Conservation (phyloP, 768 basidiomycete genomes). For the Termitomyces sp. region DNA sequence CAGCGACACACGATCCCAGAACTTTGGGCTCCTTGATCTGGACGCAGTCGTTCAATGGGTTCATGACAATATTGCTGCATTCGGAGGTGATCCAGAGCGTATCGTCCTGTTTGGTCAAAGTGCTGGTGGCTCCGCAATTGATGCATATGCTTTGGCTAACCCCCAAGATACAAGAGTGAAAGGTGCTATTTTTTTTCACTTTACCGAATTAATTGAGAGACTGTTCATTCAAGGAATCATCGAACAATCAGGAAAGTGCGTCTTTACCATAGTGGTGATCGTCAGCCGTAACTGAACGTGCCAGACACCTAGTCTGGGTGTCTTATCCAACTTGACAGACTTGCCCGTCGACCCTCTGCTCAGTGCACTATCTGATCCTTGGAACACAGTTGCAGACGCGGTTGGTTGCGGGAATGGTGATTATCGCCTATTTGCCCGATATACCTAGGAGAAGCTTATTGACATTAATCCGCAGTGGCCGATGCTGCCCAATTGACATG, state of each 20-base stretch:
- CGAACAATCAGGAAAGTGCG: constrained; percentile 33
- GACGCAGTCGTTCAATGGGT: constrained; percentile 45
- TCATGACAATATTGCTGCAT: constrained; percentile 42
- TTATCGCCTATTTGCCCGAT: background rate
- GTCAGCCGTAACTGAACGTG: background rate
- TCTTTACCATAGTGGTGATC: background rate
- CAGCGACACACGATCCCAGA: constrained; percentile 22
- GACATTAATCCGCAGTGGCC: too few relatives aligned
- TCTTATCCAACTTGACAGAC: constrained; percentile 2
- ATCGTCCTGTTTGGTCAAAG: constrained; percentile 35
- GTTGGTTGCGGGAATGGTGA: constrained; percentile 34
- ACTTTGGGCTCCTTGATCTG: constrained; percentile 36
- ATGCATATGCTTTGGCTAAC: constrained; percentile 31
- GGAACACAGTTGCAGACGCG: constrained; percentile 26
- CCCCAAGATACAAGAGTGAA: constrained; percentile 26
- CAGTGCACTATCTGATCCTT: too few relatives aligned
- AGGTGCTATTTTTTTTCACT: background rate
- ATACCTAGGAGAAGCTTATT: too few relatives aligned
- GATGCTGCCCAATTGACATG: constrained; percentile 30
- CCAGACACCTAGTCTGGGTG: constrained; percentile 8
- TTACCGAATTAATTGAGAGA: background rate
- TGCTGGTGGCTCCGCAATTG: constrained; percentile 31
- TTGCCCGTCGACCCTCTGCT: constrained; percentile 12
- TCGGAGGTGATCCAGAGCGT: constrained; percentile 38
- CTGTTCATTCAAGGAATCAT: constrained; percentile 22